phyloP scores from a whole-genome alignment of 1,284 basidiomycete genomes.

The Sutorius eximius region DNA sequence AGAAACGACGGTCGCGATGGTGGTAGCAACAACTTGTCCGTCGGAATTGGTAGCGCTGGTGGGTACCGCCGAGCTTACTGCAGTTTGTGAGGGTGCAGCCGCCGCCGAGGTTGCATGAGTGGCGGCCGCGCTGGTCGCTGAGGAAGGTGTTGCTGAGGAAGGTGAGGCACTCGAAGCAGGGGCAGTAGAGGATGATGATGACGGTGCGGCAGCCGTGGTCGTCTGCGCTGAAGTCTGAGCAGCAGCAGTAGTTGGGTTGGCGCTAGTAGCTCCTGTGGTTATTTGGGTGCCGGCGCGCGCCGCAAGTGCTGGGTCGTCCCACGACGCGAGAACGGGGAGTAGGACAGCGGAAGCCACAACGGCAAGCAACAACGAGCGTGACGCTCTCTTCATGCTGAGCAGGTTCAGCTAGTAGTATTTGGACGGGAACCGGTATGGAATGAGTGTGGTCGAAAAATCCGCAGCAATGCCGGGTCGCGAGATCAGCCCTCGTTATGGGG shows the following conservation, averaged over 20 bases:
- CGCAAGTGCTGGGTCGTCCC: slow-evolving; percentile 23
- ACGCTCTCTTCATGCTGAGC: slow-evolving; percentile 29
- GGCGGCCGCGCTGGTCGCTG: slow-evolving; percentile 1
- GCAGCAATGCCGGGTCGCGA: slow-evolving; percentile 21
- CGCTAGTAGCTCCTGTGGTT: slow-evolving; percentile 5
- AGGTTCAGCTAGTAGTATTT: slow-evolving; percentile 1
- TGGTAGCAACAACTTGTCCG: slow-evolving; percentile 25
- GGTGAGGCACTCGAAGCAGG: slow-evolving; percentile 16
- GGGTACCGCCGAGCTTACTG: slow-evolving; percentile 19
- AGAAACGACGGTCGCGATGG: slow-evolving; percentile 7
- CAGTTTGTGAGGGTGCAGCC: not conserved
- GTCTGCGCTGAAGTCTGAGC: slow-evolving; percentile 7
- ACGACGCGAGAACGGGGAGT: slow-evolving; percentile 29
- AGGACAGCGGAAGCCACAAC: slow-evolving; percentile 30
- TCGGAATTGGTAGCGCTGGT: slow-evolving; percentile 27
- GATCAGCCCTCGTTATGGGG: slow-evolving; percentile 13
- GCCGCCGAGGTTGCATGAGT: slow-evolving; percentile 1
- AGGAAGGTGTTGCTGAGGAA: slow-evolving; percentile 6
- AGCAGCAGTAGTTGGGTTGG: not conserved
- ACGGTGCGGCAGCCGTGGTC: not conserved
- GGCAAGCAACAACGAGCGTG: slow-evolving; percentile 32
- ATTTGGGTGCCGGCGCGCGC: slow-evolving; percentile 18
- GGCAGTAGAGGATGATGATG: slow-evolving; percentile 6
- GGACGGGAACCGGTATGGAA: slow-evolving; percentile 14
- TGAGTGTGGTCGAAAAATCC: slow-evolving; percentile 26